Evolutionary conservation across 306 rosid genomes (phyloP).

Genomic region (Sechiopsis laciniata): DNA sequence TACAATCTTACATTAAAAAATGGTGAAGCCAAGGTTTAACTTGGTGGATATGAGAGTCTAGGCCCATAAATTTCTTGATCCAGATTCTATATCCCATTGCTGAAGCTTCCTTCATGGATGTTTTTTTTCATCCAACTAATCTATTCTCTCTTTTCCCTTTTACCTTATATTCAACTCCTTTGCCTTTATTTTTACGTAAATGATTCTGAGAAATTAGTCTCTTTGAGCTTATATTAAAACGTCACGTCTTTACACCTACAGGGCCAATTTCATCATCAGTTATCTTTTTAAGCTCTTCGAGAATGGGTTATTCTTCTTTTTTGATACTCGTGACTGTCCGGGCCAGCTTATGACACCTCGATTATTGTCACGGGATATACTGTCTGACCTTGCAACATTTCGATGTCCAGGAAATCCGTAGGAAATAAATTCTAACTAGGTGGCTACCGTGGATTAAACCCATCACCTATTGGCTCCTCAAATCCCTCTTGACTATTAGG

Average conservation of each 20-base stretch:
- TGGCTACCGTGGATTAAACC: too few relatives aligned
- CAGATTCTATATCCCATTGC: background rate
- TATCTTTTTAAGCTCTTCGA: slow-evolving; percentile 2
- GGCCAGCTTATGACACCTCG: too few relatives aligned
- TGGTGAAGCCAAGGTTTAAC: background rate
- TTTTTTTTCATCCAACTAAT: background rate
- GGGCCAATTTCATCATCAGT: slow-evolving; percentile 4
- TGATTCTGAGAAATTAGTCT: background rate
- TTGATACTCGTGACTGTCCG: too few relatives aligned
- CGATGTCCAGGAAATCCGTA: too few relatives aligned
- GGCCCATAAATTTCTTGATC: background rate
- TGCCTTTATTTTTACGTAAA: background rate
- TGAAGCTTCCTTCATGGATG: background rate
- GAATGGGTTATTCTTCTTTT: background rate
- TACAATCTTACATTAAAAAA: background rate
- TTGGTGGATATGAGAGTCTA: background rate
- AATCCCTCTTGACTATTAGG: too few relatives aligned
- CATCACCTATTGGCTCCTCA: too few relatives aligned
- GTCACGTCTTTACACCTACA: background rate
- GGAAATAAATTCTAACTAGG: too few relatives aligned
- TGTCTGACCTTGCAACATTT: too few relatives aligned
- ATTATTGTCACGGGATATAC: too few relatives aligned
- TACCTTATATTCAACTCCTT: background rate
- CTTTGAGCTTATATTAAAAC: background rate
- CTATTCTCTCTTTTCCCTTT: background rate